Percentiles rank a stretch among this genome's conserved stretches.
Conservation (phyloP, 164 flowering plant species). For the Piper betle region DNA sequence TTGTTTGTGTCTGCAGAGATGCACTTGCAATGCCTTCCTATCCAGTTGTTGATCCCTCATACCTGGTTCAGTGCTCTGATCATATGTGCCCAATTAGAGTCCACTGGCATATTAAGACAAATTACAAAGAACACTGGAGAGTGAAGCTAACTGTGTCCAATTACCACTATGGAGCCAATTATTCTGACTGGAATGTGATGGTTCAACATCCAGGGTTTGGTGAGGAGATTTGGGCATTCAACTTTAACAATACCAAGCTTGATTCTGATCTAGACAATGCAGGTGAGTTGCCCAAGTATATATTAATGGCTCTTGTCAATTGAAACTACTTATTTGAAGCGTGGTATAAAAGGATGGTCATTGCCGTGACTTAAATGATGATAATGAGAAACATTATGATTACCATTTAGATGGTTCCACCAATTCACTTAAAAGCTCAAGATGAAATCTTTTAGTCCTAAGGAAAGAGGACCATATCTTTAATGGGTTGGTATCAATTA, state of each 20-base stretch:
- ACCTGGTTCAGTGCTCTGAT: slow-evolving; percentile 36
- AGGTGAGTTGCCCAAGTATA: not conserved
- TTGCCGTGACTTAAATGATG: no score
- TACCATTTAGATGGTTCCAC: no score
- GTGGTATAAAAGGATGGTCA: no score
- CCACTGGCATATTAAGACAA: slow-evolving; percentile 59
- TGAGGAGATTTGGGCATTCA: slow-evolving; percentile 15
- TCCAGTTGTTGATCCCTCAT: not conserved
- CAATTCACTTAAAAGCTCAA: no score
- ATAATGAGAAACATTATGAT: no score
- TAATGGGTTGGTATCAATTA: no score
- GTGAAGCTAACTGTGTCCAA: slow-evolving; percentile 52
- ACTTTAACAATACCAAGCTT: slow-evolving; percentile 45
- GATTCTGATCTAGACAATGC: not conserved
- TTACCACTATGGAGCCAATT: slow-evolving; percentile 29
- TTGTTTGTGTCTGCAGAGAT: not conserved
- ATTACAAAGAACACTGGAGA: slow-evolving; percentile 45
- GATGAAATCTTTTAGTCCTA: no score
- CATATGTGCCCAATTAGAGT: slow-evolving; percentile 62
- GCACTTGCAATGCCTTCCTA: not conserved
- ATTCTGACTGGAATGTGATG: slow-evolving; percentile 46
- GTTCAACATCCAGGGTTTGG: slow-evolving; percentile 56
- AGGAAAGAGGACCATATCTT: no score
- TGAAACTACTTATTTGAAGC: not conserved
- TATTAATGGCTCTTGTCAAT: not conserved